Base-by-base conservation (phyloP, 2,329 filamentous ascomycete genomes). In the Aspergillus luchuensis region DNA sequence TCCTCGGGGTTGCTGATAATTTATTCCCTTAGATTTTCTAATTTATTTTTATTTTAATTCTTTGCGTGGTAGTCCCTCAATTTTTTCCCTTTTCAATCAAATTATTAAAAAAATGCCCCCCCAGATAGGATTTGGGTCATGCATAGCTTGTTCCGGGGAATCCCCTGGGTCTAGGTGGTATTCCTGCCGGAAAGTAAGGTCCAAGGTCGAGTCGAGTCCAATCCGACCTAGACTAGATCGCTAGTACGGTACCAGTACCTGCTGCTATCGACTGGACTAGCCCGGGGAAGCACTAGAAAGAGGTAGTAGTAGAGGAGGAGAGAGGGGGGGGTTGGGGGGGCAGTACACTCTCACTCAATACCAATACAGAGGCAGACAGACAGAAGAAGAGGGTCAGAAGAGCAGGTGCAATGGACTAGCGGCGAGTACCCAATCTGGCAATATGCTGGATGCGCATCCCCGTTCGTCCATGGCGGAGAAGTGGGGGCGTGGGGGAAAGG, bases 401-500 rank as follows among this genome's bases (percentile, higher is more conserved):
- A 36, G 54, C 28, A 50, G 38, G 47, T 50, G 30, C 47, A 30
- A 13, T 28, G 41, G 45, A 45, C 54, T 54, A 61, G 59, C 54
- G 53, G 50, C 43, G 33, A 55, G 30, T 39, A 47, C 38, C 50
- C 33, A 52, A 49, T 36, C 41, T 39, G 39, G 39, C 38, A 53
- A 45, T 57, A 48, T 56, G 48, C 57, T 43, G 38, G 59, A 38
- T 36, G 33, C 33, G 33, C 33, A 36, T 59, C 43, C 59, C 63
- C 60, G 58, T 61, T 65, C 58, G 54, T 67, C 59, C 62, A 68
- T 66, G 65, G 66, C 63, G 66, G 67, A 69, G 67, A 68, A 65
- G 67, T 68, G 67, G 67, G 67, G 65, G 67, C 61, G 68, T 69
- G 68, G 67, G 67, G 67, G 62, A 66, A 48, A 48, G 17, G 41